Evolutionary conservation across 371 early-diverging fungal species (phyloP).

Genomic region (Gilbertella persicaria): DNA sequence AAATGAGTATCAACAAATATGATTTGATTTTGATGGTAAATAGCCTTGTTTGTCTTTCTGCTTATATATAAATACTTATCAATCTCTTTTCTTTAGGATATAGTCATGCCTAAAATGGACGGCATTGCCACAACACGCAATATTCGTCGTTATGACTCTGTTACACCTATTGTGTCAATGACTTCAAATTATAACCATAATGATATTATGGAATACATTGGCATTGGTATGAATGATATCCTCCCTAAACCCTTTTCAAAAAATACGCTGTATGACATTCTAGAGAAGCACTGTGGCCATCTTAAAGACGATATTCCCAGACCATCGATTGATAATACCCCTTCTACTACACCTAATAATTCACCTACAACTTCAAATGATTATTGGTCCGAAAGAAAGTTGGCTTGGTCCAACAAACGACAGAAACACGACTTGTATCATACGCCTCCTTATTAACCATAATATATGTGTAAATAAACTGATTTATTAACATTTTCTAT

Average conservation of each 20-base stretch:
- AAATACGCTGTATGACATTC: slow-evolving; percentile 49
- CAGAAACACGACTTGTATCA: slow-evolving; percentile 16
- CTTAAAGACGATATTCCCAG: slow-evolving; percentile 29
- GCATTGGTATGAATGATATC: slow-evolving; percentile 82
- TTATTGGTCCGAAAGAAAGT: slow-evolving; percentile 6
- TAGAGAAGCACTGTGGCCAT: slow-evolving; percentile 68
- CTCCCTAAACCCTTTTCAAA: slow-evolving; percentile 79
- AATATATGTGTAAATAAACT: slow-evolving; percentile 25
- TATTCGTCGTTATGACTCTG: slow-evolving; percentile 72
- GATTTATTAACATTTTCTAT: slow-evolving; percentile 86
- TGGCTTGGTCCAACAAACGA: slow-evolving; percentile 20
- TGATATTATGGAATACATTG: slow-evolving; percentile 72
- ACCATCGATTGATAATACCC: not conserved
- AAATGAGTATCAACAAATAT: slow-evolving; percentile 64
- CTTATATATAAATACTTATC: not conserved
- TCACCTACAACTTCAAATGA: slow-evolving; percentile 12
- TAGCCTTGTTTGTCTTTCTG: no score
- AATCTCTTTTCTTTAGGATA: slow-evolving; percentile 53
- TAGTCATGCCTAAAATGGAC: slow-evolving; percentile 77
- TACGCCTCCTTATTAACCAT: slow-evolving; percentile 1
- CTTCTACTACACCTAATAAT: slow-evolving; percentile 7
- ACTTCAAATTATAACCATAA: slow-evolving; percentile 69
- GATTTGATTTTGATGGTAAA: slow-evolving; percentile 80
- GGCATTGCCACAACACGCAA: slow-evolving; percentile 76
- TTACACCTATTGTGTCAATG: slow-evolving; percentile 81